These are phyloP conservation scores for Agrocybe praecox DNA, from an alignment of 768 basidiomycete genomes.

Conservation along the genomic window DNA sequence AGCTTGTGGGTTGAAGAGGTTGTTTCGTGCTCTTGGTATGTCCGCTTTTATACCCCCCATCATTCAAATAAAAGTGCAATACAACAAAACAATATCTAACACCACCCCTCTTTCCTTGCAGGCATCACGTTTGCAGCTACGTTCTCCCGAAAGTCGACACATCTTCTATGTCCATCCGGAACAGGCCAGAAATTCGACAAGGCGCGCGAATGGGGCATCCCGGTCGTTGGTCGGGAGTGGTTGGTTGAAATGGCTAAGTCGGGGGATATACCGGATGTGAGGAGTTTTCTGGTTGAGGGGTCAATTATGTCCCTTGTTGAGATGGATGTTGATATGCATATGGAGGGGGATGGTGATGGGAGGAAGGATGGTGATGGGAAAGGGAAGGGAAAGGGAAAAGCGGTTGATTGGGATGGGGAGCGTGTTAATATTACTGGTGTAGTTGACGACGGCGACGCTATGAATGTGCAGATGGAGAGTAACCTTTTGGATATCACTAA, in stretches of 20 bases:
- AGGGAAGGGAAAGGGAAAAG: slow-evolving; percentile 30
- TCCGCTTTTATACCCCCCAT: not conserved
- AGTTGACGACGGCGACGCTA: slow-evolving; percentile 6
- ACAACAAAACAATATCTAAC: no score
- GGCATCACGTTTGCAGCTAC: slow-evolving; percentile 55
- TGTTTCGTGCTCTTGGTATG: slow-evolving; percentile 70
- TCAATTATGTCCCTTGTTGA: slow-evolving; percentile 6
- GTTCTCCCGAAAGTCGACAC: slow-evolving; percentile 74
- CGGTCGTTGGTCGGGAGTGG: slow-evolving; percentile 76
- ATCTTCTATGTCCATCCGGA: slow-evolving; percentile 76
- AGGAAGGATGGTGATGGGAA: slow-evolving; percentile 26
- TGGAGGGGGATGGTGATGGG: slow-evolving; percentile 15
- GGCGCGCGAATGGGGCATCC: slow-evolving; percentile 77
- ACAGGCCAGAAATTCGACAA: slow-evolving; percentile 77
- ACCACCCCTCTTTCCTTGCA: no score
- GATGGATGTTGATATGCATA: slow-evolving; percentile 8
- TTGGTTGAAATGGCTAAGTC: slow-evolving; percentile 56
- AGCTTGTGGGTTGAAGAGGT: slow-evolving; percentile 61
- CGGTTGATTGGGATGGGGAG: slow-evolving; percentile 18
- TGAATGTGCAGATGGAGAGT: slow-evolving; percentile 22
- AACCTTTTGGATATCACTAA: slow-evolving; percentile 50
- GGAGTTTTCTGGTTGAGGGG: slow-evolving; percentile 33
- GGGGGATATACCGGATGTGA: slow-evolving; percentile 46
- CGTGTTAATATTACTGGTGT: slow-evolving; percentile 3
- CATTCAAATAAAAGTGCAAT: no score